Conservation (phyloP, 306 rosid genomes). For the Begonia masoniana region DNA sequence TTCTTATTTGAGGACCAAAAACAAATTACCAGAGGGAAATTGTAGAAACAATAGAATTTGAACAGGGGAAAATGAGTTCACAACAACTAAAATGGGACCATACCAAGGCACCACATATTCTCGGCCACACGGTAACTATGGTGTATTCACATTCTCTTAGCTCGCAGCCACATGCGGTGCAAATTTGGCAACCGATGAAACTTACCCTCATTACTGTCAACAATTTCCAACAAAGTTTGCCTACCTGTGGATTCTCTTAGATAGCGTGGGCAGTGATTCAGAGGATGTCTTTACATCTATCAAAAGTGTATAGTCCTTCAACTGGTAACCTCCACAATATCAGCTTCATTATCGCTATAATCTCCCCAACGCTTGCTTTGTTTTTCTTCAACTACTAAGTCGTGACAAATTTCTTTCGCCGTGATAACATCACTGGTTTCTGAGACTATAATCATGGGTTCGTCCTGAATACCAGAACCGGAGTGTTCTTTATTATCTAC, state of each 20-base stretch:
- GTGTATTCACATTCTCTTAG: constrained; percentile 23
- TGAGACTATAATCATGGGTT: constrained; percentile 5
- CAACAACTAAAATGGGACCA: too few relatives aligned
- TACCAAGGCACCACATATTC: too few relatives aligned
- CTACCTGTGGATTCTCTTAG: too few relatives aligned
- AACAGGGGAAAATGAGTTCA: too few relatives aligned
- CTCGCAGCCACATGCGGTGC: not conserved
- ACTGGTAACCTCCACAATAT: constrained; percentile 43
- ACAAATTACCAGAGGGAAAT: too few relatives aligned
- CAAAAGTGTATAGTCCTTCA: constrained; percentile 20
- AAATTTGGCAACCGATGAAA: not conserved
- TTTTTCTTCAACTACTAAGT: constrained; percentile 26
- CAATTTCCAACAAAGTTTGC: too few relatives aligned
- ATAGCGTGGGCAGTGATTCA: too few relatives aligned
- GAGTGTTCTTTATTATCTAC: constrained; percentile 15
- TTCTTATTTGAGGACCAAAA: too few relatives aligned
- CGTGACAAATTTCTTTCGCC: constrained; percentile 22
- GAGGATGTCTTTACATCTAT: not conserved
- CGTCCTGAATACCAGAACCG: constrained; percentile 28
- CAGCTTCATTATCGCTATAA: constrained; percentile 77
- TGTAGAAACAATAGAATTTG: too few relatives aligned
- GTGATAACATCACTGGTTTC: constrained; percentile 13
- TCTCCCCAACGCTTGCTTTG: constrained; percentile 84
- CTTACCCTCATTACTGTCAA: too few relatives aligned
- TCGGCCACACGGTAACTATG: too few relatives aligned